These are phyloP conservation scores for Acidomyces sp. DNA, from an alignment of 495 filamentous ascomycete species.

Conservation along the genomic window DNA sequence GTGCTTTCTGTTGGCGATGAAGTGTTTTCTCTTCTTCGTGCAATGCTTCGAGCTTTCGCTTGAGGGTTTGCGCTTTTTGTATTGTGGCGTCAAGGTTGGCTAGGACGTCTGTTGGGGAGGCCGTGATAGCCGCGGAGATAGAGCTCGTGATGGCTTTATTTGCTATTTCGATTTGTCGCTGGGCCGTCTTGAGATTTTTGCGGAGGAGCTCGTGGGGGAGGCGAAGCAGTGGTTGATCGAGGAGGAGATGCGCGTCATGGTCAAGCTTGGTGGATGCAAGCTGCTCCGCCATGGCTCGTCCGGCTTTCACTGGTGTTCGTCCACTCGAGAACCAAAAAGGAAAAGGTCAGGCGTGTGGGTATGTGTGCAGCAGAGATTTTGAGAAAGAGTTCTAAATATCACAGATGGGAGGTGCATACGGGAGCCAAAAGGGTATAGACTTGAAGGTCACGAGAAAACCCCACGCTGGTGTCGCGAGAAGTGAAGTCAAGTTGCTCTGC, in stretches of 20 bases:
- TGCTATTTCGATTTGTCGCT: constrained; percentile 68
- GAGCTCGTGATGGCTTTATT: constrained; percentile 52
- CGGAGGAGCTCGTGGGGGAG: constrained; percentile 82
- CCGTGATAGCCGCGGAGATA: constrained; percentile 42
- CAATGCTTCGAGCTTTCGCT: constrained; percentile 67
- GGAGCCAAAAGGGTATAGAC: neutral
- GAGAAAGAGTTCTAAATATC: neutral
- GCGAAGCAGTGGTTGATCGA: constrained; percentile 88
- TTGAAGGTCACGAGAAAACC: neutral
- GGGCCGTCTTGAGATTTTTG: constrained; percentile 82
- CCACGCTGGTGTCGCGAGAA: too few species aligned
- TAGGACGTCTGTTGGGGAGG: constrained; percentile 50
- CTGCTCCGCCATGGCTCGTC: constrained; percentile 29
- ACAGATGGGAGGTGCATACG: neutral
- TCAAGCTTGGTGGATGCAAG: constrained; percentile 53
- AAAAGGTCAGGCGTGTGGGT: too few species aligned
- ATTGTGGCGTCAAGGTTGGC: constrained; percentile 74
- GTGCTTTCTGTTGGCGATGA: constrained; percentile 57
- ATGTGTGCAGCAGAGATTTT: neutral
- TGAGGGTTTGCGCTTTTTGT: constrained; percentile 64
- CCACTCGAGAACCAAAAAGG: too few species aligned
- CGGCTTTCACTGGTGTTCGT: neutral
- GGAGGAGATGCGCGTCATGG: constrained; percentile 56
- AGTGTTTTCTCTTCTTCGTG: constrained; percentile 65
- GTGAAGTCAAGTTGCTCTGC: too few species aligned